A percentile compares a stretch with the other conserved stretches of the same genome.
Evolutionary conservation across 2,329 filamentous ascomycete genomes (phyloP).

Genomic region (Botrytis fabae): DNA sequence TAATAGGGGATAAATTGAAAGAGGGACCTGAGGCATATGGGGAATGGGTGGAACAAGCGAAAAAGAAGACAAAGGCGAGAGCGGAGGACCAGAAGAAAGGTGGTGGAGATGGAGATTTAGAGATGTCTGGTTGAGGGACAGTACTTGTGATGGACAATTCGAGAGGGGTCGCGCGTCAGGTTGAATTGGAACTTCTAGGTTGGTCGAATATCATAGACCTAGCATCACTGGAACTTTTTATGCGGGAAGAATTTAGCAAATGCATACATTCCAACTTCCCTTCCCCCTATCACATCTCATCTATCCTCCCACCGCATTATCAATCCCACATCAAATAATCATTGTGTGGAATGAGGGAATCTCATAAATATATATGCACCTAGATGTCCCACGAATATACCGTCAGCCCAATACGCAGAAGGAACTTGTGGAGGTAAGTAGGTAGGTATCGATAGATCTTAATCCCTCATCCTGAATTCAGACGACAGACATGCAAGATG

Average conservation of each 20-base stretch:
- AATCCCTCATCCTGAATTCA: no score
- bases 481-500: no score
- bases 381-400: no score
- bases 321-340: no score
- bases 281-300: neutral
- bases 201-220: neutral
- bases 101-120: conserved; percentile 34
- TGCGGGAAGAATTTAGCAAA: neutral
- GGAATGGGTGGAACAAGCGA: conserved; percentile 69
- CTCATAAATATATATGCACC: no score
- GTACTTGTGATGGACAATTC: neutral
- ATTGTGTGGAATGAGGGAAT: no score
- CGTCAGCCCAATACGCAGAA: no score
- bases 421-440: no score
- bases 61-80: conserved; percentile 53
- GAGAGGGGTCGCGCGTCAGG: neutral
- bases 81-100: conserved; percentile 36
- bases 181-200: neutral
- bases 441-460: no score
- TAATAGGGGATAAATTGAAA: conserved; percentile 71
- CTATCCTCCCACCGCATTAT: neutral
- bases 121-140: conserved; percentile 37
- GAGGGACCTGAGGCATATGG: conserved; percentile 67
- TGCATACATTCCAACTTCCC: neutral
- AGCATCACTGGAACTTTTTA: neutral